Evolutionary conservation across 345 rosid species (phyloP).

Genomic region (Lumnitzera littorea): DNA sequence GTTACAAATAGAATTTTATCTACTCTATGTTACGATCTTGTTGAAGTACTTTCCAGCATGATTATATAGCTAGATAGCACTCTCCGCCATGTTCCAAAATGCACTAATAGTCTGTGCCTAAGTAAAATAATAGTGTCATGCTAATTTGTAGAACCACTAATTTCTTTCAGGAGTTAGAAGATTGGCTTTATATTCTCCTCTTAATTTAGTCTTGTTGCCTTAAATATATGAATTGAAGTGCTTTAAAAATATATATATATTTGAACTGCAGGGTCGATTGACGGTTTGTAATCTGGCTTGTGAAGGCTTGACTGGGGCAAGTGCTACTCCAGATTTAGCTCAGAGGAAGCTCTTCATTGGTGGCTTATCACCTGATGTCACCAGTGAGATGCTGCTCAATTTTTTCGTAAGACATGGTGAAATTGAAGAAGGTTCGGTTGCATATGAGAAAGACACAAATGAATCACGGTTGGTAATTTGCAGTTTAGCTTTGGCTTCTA

Average conservation of each 20-base stretch:
- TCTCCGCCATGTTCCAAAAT: no score
- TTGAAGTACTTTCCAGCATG: no score
- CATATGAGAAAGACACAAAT: constrained; percentile 59
- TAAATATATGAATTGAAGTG: background rate
- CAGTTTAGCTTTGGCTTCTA: background rate
- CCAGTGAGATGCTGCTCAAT: constrained; percentile 47
- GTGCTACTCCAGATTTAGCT: constrained; percentile 34
- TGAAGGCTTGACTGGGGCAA: constrained; percentile 48
- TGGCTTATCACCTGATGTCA: constrained; percentile 49
- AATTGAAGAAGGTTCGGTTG: constrained; percentile 67
- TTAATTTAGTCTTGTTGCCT: no score
- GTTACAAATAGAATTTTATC: no score
- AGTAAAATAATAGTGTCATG: no score
- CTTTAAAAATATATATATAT: background rate
- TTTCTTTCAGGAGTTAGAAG: no score
- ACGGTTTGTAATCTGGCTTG: constrained; percentile 61
- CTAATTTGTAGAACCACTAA: no score
- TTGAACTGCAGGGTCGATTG: constrained; percentile 48
- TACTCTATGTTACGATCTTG: no score
- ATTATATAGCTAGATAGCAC: no score
- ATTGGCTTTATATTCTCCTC: no score
- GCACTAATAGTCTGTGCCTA: no score
- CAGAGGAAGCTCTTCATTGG: constrained; percentile 64
- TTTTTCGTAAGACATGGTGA: constrained; percentile 47
- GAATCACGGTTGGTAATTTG: constrained; percentile 38